phyloP scores from a whole-genome alignment of 495 filamentous ascomycete species.

The Pyrenopolyporus hunteri region DNA sequence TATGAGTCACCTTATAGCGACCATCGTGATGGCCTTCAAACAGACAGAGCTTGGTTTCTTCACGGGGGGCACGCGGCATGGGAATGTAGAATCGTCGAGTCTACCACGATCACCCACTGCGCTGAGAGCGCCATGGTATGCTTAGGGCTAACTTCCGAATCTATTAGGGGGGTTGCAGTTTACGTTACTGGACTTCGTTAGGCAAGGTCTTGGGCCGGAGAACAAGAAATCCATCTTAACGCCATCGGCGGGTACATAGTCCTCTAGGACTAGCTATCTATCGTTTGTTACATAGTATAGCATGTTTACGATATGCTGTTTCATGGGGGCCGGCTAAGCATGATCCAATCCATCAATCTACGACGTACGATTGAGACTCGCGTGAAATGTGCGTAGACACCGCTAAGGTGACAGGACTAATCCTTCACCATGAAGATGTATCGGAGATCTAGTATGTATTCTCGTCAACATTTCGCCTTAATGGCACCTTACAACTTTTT shows the following conservation, averaged over 20 bases:
- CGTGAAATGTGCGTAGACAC: background rate
- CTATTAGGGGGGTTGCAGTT: background rate
- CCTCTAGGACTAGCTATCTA: too few relatives aligned
- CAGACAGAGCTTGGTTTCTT: background rate
- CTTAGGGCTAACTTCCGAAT: too few relatives aligned
- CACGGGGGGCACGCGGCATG: background rate
- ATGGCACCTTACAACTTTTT: background rate
- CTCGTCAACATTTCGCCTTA: background rate
- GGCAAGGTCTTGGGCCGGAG: too few relatives aligned
- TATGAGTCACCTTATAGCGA: conserved; percentile 1
- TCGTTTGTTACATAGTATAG: too few relatives aligned
- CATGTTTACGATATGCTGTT: too few relatives aligned
- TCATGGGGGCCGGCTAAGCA: too few relatives aligned
- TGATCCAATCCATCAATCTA: background rate
- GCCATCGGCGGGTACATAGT: background rate
- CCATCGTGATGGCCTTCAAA: background rate
- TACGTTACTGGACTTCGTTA: background rate
- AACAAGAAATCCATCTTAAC: too few relatives aligned
- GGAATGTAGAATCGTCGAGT: background rate
- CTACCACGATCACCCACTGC: background rate
- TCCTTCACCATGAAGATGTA: background rate
- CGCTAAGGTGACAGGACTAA: background rate
- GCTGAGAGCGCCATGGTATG: too few relatives aligned
- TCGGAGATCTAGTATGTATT: background rate
- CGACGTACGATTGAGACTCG: background rate